These are phyloP conservation scores for Cadophora sp. DNA, from an alignment of 2,329 filamentous ascomycete species.

Conservation along the genomic window DNA sequence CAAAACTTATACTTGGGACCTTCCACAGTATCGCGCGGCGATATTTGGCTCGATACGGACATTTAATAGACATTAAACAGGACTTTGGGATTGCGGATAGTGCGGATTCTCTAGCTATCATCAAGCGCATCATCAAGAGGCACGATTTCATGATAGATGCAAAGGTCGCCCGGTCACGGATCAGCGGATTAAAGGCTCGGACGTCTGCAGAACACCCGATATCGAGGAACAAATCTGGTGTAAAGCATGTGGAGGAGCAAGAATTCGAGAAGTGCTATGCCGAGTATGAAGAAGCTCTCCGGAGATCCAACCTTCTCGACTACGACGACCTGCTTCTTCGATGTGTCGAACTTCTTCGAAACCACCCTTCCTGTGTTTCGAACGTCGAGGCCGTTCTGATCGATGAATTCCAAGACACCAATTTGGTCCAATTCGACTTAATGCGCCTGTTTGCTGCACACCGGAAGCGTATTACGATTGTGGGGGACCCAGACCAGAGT, in stretches of 20 bases:
- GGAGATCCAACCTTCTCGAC: constrained; percentile 82
- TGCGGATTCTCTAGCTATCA: constrained; percentile 77
- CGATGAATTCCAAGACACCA: constrained; percentile 98
- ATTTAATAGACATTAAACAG: constrained; percentile 79
- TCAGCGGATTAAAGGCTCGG: constrained; percentile 70
- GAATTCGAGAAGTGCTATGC: constrained; percentile 75
- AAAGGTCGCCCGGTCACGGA: constrained; percentile 73
- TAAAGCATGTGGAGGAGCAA: constrained; percentile 56
- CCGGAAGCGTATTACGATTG: constrained; percentile 82
- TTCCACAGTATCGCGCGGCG: constrained; percentile 92
- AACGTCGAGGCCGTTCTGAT: constrained; percentile 93
- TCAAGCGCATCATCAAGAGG: constrained; percentile 84
- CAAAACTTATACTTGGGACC: constrained; percentile 83
- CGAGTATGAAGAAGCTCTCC: constrained; percentile 80
- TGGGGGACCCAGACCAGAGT: constrained; percentile 96
- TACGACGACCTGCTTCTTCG: constrained; percentile 91
- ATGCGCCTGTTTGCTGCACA: constrained; percentile 85
- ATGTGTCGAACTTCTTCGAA: constrained; percentile 79
- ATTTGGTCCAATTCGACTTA: constrained; percentile 91
- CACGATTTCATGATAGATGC: constrained; percentile 72
- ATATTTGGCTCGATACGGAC: constrained; percentile 84
- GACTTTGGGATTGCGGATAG: constrained; percentile 93
- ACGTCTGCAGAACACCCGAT: constrained; percentile 55
- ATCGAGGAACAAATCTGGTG: constrained; percentile 37
- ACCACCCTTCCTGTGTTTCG: constrained; percentile 79